Percentiles rank a stretch among this genome's conserved stretches.
phyloP scores from a whole-genome alignment of 345 rosid species.

The Abelmoschus esculentus region DNA sequence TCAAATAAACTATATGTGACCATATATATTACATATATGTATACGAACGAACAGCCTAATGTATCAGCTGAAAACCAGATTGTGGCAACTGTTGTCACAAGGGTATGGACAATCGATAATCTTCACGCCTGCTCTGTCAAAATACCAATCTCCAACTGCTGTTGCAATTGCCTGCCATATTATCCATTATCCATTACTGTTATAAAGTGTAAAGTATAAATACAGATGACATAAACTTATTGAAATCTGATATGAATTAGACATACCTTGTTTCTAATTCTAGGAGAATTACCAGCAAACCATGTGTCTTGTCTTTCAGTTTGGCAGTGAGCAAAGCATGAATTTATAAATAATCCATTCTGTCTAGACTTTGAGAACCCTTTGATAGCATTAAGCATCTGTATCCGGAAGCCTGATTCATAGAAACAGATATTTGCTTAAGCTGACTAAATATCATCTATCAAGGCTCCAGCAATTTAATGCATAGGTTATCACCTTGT shows the following conservation, averaged over 20 bases:
- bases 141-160: constrained; percentile 96
- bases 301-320: constrained; percentile 94
- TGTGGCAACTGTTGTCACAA: constrained; percentile 87
- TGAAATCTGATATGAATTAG: neutral
- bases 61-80: constrained; percentile 58
- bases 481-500: constrained; percentile 48
- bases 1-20: neutral
- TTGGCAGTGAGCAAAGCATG: constrained; percentile 97
- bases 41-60: neutral
- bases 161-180: constrained; percentile 64
- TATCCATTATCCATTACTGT: neutral
- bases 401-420: constrained; percentile 65
- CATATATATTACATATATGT: neutral
- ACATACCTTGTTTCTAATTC: constrained; percentile 60
- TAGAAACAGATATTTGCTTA: neutral
- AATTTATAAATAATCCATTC: constrained; percentile 86
- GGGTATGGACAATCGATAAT: constrained; percentile 80
- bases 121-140: constrained; percentile 57
- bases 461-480: constrained; percentile 2
- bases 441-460: neutral
- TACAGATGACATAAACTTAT: neutral
- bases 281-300: constrained; percentile 80
- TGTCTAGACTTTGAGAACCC: constrained; percentile 60
- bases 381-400: constrained; percentile 59
- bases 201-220: neutral